Base-by-base conservation (phyloP, 495 filamentous ascomycete genomes). In the Penicillium angulare region DNA sequence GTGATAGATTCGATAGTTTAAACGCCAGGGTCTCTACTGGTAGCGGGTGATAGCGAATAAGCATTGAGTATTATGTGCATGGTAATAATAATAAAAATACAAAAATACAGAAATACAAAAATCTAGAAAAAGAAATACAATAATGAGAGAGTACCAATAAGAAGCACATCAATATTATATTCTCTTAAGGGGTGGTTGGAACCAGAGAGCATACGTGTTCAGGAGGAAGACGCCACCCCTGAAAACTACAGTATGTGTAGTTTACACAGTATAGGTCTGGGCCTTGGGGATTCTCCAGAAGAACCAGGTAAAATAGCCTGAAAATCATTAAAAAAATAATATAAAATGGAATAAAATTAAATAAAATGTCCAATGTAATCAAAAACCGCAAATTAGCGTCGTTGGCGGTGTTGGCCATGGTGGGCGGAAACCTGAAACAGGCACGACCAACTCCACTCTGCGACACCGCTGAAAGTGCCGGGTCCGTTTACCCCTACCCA, bases 371-470 rank as follows among this genome's bases (percentile, higher is more conserved):
- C n/a, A n/a, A n/a, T n/a, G n/a, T n/a, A n/a, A n/a, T n/a, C n/a
- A n/a, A 26, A 6, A 43, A 45, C 33, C 33, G 43, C 20, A 47
- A 57, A 50, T 39, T 48, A 39, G 46, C n/a, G 29, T 24, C n/a
- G n/a, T n/a, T n/a, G n/a, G n/a, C n/a, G n/a, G n/a, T 24, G 13
- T 16, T 15, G 42, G 35, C n/a, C n/a, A n/a, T 38, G 43, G 33
- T 39, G 38, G 52, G 32, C 24, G 60, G 66, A 69, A 67, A 68
- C 60, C 66, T 72, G 71, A 74, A 72, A 74, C 71, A 69, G 63
- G 48, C 55, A 60, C 58, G 57, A 41, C 36, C 39, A 36, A 36
- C 56, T 49, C 52, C 63, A 57, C 52, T 58, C 50, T 44, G 7
- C 48, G 48, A 55, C 52, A 52, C 57, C 43, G 45, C 49, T 52